A percentile compares a stretch with the other conserved stretches of the same genome.
Evolutionary conservation across 2,329 filamentous ascomycete species (phyloP).

Genomic region (Fusarium albosuccineum): DNA sequence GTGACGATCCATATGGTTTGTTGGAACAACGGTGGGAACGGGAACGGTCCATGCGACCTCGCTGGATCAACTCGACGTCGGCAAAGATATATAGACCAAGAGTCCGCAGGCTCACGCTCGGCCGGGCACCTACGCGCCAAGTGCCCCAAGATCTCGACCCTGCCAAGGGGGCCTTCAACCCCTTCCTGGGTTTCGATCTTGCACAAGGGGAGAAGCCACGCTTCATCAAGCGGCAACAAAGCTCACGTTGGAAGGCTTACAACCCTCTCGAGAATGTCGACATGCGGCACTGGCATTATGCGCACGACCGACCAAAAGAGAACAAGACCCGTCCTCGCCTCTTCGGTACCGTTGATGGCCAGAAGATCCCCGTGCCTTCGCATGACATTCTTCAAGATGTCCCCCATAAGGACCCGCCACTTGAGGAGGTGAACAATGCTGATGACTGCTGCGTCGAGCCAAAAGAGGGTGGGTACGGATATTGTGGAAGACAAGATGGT

Average conservation of each 20-base stretch:
- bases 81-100: background rate
- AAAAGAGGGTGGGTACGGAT: constrained; percentile 19
- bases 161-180: constrained; percentile 26
- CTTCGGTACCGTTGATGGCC: constrained; percentile 22
- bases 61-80: background rate
- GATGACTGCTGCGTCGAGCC: constrained; percentile 33
- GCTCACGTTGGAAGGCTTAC: constrained; percentile 35
- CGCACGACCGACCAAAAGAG: background rate
- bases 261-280: constrained; percentile 36
- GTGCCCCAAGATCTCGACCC: constrained; percentile 2
- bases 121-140: background rate
- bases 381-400: constrained; percentile 33
- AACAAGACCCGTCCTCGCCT: constrained; percentile 7
- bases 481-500: constrained; percentile 14
- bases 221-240: constrained; percentile 3
- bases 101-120: background rate
- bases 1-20: too few species aligned
- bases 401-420: constrained; percentile 1
- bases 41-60: background rate
- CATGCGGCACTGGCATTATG: constrained; percentile 37
- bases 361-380: constrained; percentile 19
- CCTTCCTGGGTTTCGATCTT: constrained; percentile 32
- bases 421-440: background rate
- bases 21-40: too few species aligned
- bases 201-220: constrained; percentile 3